These are phyloP conservation scores for Cynara cardunculus DNA, from an alignment of 129 eudicot genomes.

Conservation along the genomic window DNA sequence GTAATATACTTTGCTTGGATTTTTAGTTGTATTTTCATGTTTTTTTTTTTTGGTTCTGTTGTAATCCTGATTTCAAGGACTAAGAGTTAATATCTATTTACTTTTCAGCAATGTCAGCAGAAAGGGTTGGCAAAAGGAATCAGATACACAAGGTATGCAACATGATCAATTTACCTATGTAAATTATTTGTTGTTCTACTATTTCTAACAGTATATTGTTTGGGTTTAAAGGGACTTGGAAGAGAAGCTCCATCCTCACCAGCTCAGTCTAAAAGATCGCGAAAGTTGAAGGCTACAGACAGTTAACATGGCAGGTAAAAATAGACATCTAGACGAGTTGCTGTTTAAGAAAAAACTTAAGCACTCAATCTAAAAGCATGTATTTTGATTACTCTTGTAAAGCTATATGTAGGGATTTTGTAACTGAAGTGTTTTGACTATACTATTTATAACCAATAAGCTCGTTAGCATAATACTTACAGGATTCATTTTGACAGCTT, in stretches of 20 bases:
- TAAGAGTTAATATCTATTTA: background rate
- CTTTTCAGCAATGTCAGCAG: slow-evolving; percentile 54
- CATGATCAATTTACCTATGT: background rate
- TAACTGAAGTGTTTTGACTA: background rate
- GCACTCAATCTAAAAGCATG: background rate
- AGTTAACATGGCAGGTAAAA: slow-evolving; percentile 34
- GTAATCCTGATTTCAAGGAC: background rate
- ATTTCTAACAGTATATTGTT: slow-evolving; percentile 5
- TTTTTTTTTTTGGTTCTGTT: background rate
- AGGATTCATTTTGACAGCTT: slow-evolving; percentile 13
- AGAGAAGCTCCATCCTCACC: slow-evolving; percentile 95
- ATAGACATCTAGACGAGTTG: background rate
- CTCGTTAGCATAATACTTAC: background rate
- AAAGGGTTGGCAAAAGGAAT: slow-evolving; percentile 75
- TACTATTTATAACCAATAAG: background rate
- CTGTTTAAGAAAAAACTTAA: background rate
- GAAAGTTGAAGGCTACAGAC: slow-evolving; percentile 76
- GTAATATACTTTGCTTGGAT: slow-evolving; percentile 29
- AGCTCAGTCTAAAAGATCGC: slow-evolving; percentile 82
- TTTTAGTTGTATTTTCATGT: background rate
- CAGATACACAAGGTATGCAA: slow-evolving; percentile 83
- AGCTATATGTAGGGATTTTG: background rate
- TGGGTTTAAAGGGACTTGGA: slow-evolving; percentile 64
- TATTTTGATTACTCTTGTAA: background rate
- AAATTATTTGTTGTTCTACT: too few relatives aligned